These are phyloP conservation scores for Trichoderma guizhouense DNA, from an alignment of 2,329 filamentous ascomycete species.

Conservation along the genomic window DNA sequence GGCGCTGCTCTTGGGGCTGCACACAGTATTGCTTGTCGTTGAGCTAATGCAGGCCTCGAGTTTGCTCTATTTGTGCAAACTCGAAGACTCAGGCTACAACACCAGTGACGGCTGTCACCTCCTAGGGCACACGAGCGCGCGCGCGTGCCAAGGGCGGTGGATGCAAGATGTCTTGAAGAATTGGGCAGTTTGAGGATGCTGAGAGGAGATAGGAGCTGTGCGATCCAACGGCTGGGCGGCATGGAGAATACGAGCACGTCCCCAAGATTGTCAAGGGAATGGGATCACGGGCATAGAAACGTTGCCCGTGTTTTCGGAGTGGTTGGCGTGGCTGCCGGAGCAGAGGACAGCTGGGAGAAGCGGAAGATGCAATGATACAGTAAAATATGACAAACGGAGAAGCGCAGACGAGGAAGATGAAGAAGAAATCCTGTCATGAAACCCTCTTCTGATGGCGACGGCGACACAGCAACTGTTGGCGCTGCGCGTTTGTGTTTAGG, in stretches of 20 bases:
- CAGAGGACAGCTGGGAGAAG: slow-evolving; percentile 25
- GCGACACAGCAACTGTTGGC: slow-evolving; percentile 8
- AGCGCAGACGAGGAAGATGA: slow-evolving; percentile 25
- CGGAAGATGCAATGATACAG: slow-evolving; percentile 17
- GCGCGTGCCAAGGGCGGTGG: slow-evolving; percentile 32
- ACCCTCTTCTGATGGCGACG: neutral
- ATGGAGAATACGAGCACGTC: slow-evolving; percentile 21
- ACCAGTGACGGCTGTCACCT: neutral
- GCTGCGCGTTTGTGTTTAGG: neutral
- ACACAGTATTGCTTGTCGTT: slow-evolving; percentile 1
- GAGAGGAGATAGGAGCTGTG: slow-evolving; percentile 19
- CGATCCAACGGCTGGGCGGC: slow-evolving; percentile 15
- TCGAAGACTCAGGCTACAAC: neutral
- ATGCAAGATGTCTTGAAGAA: slow-evolving; percentile 31
- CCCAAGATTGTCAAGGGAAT: slow-evolving; percentile 24
- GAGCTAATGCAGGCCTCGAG: neutral
- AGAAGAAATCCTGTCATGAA: slow-evolving; percentile 20
- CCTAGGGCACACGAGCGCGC: neutral
- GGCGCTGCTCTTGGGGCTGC: slow-evolving; percentile 19
- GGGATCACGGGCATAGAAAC: slow-evolving; percentile 18
- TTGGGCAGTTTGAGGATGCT: slow-evolving; percentile 27
- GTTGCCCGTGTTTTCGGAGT: slow-evolving; percentile 22
- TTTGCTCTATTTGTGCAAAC: neutral
- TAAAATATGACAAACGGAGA: slow-evolving; percentile 26
- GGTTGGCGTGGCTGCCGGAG: slow-evolving; percentile 26